phyloP scores from a whole-genome alignment of 2,329 filamentous ascomycete species.

The Colletotrichum spinosum region DNA sequence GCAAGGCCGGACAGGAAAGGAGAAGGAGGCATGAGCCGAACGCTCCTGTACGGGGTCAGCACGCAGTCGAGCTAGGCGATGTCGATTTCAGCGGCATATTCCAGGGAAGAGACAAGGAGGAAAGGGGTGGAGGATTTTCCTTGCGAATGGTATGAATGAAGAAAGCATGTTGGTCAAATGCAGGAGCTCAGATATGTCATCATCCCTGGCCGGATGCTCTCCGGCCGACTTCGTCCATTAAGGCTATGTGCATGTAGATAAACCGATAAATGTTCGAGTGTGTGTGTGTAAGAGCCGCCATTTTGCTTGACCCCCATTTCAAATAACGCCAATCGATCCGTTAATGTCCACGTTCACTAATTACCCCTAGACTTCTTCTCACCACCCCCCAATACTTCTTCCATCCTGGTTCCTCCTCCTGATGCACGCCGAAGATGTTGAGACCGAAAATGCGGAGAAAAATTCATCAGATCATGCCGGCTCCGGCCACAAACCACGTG shows the following conservation, averaged over 20 bases:
- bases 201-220: not conserved
- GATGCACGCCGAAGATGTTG: conserved; percentile 16
- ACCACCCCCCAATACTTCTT: too few species aligned
- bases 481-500: conserved; percentile 67
- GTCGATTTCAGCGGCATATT: conserved; percentile 80
- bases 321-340: conserved; percentile 33
- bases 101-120: conserved; percentile 72
- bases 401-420: conserved; percentile 16
- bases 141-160: conserved; percentile 66
- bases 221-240: conserved; percentile 30
- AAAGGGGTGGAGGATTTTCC: conserved; percentile 73
- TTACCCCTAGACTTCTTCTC: conserved; percentile 27
- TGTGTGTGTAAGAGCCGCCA: conserved; percentile 27
- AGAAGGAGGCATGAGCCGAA: conserved; percentile 79
- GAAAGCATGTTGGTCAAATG: not conserved
- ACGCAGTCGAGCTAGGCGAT: conserved; percentile 64
- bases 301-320: conserved; percentile 32
- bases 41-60: conserved; percentile 82
- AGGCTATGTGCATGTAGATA: conserved; percentile 27
- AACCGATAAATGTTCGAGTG: conserved; percentile 29
- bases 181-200: conserved; percentile 10
- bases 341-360: conserved; percentile 24
- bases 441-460: conserved; percentile 25
- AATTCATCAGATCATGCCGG: conserved; percentile 49
- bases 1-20: conserved; percentile 92